Evolutionary conservation across 495 filamentous ascomycete species (phyloP).

Genomic region (Terfezia claveryi): DNA sequence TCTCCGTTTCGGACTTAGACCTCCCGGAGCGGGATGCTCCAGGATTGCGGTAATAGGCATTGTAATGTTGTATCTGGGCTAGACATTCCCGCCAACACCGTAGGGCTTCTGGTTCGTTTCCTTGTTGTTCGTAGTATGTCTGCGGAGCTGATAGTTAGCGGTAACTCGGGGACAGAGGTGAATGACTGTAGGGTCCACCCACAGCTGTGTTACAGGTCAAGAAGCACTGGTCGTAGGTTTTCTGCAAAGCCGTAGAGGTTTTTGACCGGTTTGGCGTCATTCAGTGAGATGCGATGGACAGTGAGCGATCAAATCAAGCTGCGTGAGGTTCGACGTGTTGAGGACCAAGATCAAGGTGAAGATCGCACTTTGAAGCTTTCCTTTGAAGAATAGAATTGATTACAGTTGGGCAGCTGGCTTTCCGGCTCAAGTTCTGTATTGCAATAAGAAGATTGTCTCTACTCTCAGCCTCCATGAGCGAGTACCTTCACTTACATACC

Average conservation of each 20-base stretch:
- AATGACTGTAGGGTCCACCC: background rate
- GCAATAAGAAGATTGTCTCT: too few species aligned
- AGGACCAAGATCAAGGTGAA: too few species aligned
- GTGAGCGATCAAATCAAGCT: too few species aligned
- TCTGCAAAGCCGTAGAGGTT: slow-evolving; percentile 61
- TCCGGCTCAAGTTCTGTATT: too few species aligned
- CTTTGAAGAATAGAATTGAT: too few species aligned
- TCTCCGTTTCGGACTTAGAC: slow-evolving; percentile 68
- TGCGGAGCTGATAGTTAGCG: background rate
- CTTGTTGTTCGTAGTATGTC: slow-evolving; percentile 31
- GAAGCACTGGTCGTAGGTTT: slow-evolving; percentile 93
- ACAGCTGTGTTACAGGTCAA: slow-evolving; percentile 83
- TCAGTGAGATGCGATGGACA: background rate
- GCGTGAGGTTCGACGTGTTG: too few species aligned
- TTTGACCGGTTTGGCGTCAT: slow-evolving; percentile 57
- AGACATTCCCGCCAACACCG: slow-evolving; percentile 80
- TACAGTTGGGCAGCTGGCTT: too few species aligned
- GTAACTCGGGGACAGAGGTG: background rate
- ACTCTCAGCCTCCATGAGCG: too few species aligned
- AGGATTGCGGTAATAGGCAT: slow-evolving; percentile 34
- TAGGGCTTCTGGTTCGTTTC: slow-evolving; percentile 80
- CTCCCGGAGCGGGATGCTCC: background rate
- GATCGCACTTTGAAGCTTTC: too few species aligned
- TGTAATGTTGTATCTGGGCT: slow-evolving; percentile 74
- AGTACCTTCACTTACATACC: too few species aligned